phyloP scores from a whole-genome alignment of 495 filamentous ascomycete genomes.

The Tuber magnatum region DNA sequence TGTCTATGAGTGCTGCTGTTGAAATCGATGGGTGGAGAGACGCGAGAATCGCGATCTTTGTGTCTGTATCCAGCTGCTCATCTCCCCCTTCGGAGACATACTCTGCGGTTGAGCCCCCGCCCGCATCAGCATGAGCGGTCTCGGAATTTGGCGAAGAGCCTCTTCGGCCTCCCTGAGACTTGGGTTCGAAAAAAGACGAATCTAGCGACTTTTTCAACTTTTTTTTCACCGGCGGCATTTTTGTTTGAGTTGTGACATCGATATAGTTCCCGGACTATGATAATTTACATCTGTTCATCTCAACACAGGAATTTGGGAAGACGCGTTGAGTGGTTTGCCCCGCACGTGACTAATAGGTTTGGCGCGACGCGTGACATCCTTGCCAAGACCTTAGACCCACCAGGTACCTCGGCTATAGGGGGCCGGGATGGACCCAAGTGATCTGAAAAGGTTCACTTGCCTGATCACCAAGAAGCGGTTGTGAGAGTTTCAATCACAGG shows the following conservation, averaged over 20 bases:
- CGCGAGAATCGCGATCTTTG: constrained; percentile 74
- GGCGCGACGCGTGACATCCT: neutral
- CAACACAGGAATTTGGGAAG: neutral
- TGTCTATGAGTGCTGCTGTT: constrained; percentile 64
- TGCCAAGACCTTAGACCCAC: neutral
- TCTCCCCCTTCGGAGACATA: neutral
- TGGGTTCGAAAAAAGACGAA: neutral
- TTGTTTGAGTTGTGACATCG: neutral
- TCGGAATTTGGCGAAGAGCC: neutral
- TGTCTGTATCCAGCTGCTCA: constrained; percentile 45
- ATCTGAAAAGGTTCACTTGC: neutral
- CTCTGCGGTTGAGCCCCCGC: neutral
- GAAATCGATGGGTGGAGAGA: constrained; percentile 63
- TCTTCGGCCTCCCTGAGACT: neutral
- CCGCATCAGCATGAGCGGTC: neutral
- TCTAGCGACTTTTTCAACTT: neutral
- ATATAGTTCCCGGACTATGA: neutral
- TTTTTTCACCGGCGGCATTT: neutral
- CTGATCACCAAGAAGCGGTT: neutral
- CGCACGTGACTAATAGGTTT: neutral
- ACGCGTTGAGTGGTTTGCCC: neutral
- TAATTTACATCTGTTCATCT: neutral
- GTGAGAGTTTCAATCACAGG: neutral
- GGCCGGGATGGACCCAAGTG: too few species aligned
- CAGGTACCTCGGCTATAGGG: neutral